phyloP scores from a whole-genome alignment of 805 yeast species.

The Candida suzukii region DNA sequence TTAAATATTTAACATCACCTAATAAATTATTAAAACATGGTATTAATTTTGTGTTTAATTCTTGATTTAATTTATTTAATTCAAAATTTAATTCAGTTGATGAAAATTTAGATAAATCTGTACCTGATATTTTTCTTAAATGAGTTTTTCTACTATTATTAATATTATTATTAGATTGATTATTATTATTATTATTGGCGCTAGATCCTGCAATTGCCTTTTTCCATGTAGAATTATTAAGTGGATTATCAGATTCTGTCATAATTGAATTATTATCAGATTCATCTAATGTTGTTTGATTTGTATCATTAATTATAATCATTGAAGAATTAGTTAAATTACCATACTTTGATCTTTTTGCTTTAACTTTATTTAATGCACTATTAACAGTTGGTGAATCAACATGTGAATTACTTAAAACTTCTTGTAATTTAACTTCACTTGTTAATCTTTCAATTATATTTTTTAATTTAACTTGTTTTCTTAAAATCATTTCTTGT shows the following conservation, averaged over 20 bases:
- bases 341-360: slow-evolving; percentile 8
- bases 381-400: slow-evolving; percentile 27
- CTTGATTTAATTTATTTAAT: slow-evolving; percentile 13
- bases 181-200: neutral
- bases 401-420: slow-evolving; percentile 13
- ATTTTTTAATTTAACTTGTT: slow-evolving; percentile 26
- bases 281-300: slow-evolving; percentile 4
- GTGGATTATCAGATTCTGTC: slow-evolving; percentile 3
- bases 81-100: slow-evolving; percentile 14
- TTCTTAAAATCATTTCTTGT: slow-evolving; percentile 28
- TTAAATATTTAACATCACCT: slow-evolving; percentile 36
- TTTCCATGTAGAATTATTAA: slow-evolving; percentile 7
- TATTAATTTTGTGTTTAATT: slow-evolving; percentile 33
- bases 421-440: slow-evolving; percentile 18
- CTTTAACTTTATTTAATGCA: slow-evolving; percentile 19
- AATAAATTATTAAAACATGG: slow-evolving; percentile 39
- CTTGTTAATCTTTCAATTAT: slow-evolving; percentile 18
- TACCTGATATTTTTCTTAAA: neutral
- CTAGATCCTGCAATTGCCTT: slow-evolving; percentile 14
- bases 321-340: slow-evolving; percentile 8
- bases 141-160: neutral
- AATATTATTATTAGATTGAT: neutral
- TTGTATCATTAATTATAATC: slow-evolving; percentile 9
- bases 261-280: neutral
- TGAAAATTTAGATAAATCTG: slow-evolving; percentile 12